Percentiles rank a stretch among this genome's conserved stretches.
Evolutionary conservation across 192 early-diverging fungal genomes (phyloP).

Genomic region (Coemansia sp.): DNA sequence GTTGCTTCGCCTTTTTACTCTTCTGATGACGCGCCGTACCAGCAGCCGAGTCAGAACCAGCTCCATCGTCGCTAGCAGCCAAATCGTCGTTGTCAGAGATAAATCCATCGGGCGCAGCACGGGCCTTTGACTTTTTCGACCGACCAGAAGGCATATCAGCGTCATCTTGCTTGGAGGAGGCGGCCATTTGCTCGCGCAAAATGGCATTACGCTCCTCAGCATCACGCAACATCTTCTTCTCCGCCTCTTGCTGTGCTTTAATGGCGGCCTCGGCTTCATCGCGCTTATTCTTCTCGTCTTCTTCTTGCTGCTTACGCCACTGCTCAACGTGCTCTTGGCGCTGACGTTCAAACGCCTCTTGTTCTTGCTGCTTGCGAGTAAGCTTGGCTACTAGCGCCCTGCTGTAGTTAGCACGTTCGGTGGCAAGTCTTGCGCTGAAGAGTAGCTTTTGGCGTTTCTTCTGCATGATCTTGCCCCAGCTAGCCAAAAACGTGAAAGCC

Average conservation of each 20-base stretch:
- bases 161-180: conserved; percentile 7
- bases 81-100: conserved; percentile 17
- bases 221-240: conserved; percentile 26
- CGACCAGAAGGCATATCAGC: neutral
- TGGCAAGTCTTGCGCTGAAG: conserved; percentile 64
- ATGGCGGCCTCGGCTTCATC: conserved; percentile 34
- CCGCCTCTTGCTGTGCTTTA: conserved; percentile 9
- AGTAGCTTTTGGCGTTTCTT: conserved; percentile 52
- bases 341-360: conserved; percentile 60
- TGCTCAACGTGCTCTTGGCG: conserved; percentile 55
- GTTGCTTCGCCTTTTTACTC: neutral
- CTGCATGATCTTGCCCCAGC: conserved; percentile 38
- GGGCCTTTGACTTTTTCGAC: neutral
- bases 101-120: conserved; percentile 4
- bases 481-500: conserved; percentile 29
- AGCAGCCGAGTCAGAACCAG: neutral
- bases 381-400: conserved; percentile 60
- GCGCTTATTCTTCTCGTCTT: conserved; percentile 46
- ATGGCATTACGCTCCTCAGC: conserved; percentile 54
- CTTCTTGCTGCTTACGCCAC: conserved; percentile 56
- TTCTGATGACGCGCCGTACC: neutral
- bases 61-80: neutral
- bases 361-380: conserved; percentile 58
- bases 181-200: conserved; percentile 51
- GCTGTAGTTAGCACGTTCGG: conserved; percentile 62